Evolutionary conservation across 23 red algal genomes (phyloP).

Genomic region (Chondrus crispus): DNA sequence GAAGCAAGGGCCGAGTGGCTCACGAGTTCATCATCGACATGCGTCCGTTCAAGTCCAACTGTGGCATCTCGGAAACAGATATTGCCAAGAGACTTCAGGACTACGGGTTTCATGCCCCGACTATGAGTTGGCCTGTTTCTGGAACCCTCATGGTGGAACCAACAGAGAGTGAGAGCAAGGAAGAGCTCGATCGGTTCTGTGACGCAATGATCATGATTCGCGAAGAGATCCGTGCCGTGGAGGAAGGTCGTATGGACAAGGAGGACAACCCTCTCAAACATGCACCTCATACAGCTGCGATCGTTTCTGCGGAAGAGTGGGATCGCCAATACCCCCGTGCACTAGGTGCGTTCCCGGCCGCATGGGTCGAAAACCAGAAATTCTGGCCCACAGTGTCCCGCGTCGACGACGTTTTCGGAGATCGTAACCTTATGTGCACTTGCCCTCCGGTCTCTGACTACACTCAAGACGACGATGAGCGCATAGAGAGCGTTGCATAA

Average conservation of each 20-base stretch:
- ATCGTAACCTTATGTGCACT: slow-evolving; percentile 91
- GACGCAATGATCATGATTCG: slow-evolving; percentile 98
- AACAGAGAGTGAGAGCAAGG: slow-evolving; percentile 93
- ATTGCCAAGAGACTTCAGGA: slow-evolving; percentile 97
- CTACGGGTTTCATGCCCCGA: slow-evolving; percentile 98
- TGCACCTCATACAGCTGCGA: slow-evolving; percentile 89
- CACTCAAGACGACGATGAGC: slow-evolving; percentile 57
- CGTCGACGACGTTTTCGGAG: slow-evolving; percentile 95
- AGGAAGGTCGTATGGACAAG: slow-evolving; percentile 91
- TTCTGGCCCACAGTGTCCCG: slow-evolving; percentile 93
- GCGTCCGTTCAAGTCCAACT: slow-evolving; percentile 89
- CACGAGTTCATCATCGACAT: slow-evolving; percentile 99
- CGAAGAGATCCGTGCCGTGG: slow-evolving; percentile 95
- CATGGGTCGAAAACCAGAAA: slow-evolving; percentile 77
- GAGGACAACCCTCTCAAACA: slow-evolving; percentile 96
- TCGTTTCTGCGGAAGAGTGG: slow-evolving; percentile 81
- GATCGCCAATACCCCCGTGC: slow-evolving; percentile 86
- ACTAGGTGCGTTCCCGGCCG: slow-evolving; percentile 86
- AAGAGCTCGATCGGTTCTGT: slow-evolving; percentile 94
- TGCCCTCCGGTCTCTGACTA: slow-evolving; percentile 84
- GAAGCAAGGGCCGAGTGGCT: slow-evolving; percentile 78
- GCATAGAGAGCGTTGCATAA: slow-evolving; percentile 59
- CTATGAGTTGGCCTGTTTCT: slow-evolving; percentile 98
- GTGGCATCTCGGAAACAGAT: slow-evolving; percentile 92
- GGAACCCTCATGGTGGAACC: slow-evolving; percentile 99